These are phyloP conservation scores for Fermentozyma sake DNA, from an alignment of 1,139 yeast species.

Conservation along the genomic window DNA sequence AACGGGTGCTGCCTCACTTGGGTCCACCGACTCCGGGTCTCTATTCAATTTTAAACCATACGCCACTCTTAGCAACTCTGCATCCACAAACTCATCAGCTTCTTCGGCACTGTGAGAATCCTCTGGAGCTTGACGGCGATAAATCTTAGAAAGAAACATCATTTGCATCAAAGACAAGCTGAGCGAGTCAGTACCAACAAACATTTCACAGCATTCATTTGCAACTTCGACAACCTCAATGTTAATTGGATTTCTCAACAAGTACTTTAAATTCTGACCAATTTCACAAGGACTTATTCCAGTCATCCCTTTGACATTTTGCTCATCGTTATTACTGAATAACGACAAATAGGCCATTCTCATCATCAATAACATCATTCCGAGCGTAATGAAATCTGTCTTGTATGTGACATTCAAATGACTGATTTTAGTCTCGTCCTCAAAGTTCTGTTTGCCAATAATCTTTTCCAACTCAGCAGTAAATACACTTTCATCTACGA, in stretches of 20 bases:
- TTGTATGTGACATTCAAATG: slow-evolving; percentile 8
- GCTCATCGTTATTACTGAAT: slow-evolving; percentile 24
- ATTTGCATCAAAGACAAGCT: slow-evolving; percentile 12
- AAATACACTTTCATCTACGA: slow-evolving; percentile 26
- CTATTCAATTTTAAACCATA: slow-evolving; percentile 49
- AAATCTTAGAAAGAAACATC: slow-evolving; percentile 38
- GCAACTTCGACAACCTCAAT: slow-evolving; percentile 30
- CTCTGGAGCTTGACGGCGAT: slow-evolving; percentile 46
- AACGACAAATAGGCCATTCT: slow-evolving; percentile 20
- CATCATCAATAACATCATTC: slow-evolving; percentile 17
- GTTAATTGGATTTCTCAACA: slow-evolving; percentile 27
- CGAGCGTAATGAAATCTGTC: slow-evolving; percentile 11
- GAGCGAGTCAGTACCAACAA: slow-evolving; percentile 8
- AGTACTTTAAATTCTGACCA: slow-evolving; percentile 17
- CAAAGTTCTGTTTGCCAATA: slow-evolving; percentile 23
- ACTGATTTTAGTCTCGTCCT: slow-evolving; percentile 7
- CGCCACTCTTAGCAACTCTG: slow-evolving; percentile 40
- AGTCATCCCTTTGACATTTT: slow-evolving; percentile 17
- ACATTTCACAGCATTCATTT: slow-evolving; percentile 32
- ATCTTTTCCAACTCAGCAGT: slow-evolving; percentile 15
- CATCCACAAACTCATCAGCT: slow-evolving; percentile 9
- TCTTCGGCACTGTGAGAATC: slow-evolving; percentile 31
- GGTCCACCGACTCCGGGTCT: slow-evolving; percentile 37
- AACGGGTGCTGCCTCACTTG: slow-evolving; percentile 12
- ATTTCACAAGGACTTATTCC: slow-evolving; percentile 16